A percentile compares a stretch with the other conserved stretches of the same genome.
Evolutionary conservation across 805 yeast genomes (phyloP).

Genomic region (Metschnikowia cubensis): DNA sequence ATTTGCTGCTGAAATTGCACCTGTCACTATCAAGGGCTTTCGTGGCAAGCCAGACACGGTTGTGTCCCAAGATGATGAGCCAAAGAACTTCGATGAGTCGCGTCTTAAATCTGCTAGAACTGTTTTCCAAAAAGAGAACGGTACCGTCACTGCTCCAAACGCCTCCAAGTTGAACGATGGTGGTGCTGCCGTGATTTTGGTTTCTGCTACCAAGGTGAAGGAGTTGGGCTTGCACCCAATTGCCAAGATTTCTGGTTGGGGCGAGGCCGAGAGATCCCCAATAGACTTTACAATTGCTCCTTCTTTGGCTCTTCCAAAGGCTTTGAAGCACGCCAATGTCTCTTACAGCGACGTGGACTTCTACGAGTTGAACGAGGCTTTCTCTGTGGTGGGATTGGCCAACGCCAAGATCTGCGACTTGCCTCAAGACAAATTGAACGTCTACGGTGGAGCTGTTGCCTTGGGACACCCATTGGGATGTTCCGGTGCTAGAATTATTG

Average conservation of each 20-base stretch:
- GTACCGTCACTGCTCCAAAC: slow-evolving; percentile 96
- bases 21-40: slow-evolving; percentile 81
- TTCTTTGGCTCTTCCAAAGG: slow-evolving; percentile 91
- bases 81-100: slow-evolving; percentile 67
- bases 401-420: slow-evolving; percentile 68
- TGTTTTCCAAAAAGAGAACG: slow-evolving; percentile 89
- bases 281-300: slow-evolving; percentile 96
- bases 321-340: slow-evolving; percentile 80
- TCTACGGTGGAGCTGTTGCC: slow-evolving; percentile 95
- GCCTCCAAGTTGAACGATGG: slow-evolving; percentile 97
- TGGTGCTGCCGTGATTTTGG: slow-evolving; percentile 90
- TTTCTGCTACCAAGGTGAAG: slow-evolving; percentile 76
- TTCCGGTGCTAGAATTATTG: slow-evolving; percentile 92
- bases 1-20: slow-evolving; percentile 77
- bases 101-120: slow-evolving; percentile 83
- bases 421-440: slow-evolving; percentile 68
- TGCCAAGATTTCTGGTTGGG: slow-evolving; percentile 91
- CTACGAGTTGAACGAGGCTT: slow-evolving; percentile 97
- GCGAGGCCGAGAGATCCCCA: slow-evolving; percentile 96
- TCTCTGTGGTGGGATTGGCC: slow-evolving; percentile 93
- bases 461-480: slow-evolving; percentile 94
- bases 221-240: slow-evolving; percentile 86
- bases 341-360: slow-evolving; percentile 68
- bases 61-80: slow-evolving; percentile 81
- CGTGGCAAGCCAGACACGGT: slow-evolving; percentile 82